A percentile compares a stretch with the other conserved stretches of the same genome.
Evolutionary conservation across 176 grass and related monocot genomes (phyloP).

Genomic region (Aegilops sharonensis): DNA sequence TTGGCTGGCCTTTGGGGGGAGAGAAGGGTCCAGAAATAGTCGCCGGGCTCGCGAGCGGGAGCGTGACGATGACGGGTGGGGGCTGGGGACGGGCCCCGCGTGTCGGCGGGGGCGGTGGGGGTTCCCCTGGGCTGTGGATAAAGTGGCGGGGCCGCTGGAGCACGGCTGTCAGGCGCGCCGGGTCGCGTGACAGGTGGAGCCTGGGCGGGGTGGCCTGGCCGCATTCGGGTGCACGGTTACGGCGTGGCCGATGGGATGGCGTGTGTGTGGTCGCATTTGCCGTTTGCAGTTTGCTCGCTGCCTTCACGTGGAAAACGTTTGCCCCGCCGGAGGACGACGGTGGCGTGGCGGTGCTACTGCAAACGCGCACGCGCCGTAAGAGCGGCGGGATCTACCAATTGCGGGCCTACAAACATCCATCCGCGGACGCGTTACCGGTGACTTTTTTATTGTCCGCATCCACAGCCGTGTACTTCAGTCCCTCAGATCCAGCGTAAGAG

Average conservation of each 20-base stretch:
- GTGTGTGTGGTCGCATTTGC: background rate
- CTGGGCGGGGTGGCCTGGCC: background rate
- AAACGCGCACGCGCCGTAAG: too few relatives aligned
- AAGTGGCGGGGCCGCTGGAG: slow-evolving; percentile 22
- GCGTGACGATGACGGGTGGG: slow-evolving; percentile 6
- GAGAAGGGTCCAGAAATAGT: slow-evolving; percentile 52
- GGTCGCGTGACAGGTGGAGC: background rate
- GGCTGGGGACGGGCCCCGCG: accelerated
- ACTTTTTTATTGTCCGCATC: too few relatives aligned
- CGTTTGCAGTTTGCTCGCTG: background rate
- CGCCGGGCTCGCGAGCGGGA: background rate
- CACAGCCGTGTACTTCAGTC: too few relatives aligned
- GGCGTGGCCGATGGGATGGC: background rate
- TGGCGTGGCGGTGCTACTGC: background rate
- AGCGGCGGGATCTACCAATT: too few relatives aligned
- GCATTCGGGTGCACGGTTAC: background rate
- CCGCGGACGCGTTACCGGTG: too few relatives aligned
- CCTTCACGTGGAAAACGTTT: slow-evolving; percentile 32
- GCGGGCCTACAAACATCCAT: too few relatives aligned
- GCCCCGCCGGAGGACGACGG: background rate
- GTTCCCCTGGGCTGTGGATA: slow-evolving; percentile 2
- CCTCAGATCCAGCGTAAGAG: too few relatives aligned
- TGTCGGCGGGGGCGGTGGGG: background rate
- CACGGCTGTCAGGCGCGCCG: background rate
- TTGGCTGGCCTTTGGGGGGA: slow-evolving; percentile 17